A percentile compares a stretch with the other conserved stretches of the same genome.
Evolutionary conservation across 2,329 filamentous ascomycete genomes (phyloP).

Genomic region (Scleromitrula shiraiana): DNA sequence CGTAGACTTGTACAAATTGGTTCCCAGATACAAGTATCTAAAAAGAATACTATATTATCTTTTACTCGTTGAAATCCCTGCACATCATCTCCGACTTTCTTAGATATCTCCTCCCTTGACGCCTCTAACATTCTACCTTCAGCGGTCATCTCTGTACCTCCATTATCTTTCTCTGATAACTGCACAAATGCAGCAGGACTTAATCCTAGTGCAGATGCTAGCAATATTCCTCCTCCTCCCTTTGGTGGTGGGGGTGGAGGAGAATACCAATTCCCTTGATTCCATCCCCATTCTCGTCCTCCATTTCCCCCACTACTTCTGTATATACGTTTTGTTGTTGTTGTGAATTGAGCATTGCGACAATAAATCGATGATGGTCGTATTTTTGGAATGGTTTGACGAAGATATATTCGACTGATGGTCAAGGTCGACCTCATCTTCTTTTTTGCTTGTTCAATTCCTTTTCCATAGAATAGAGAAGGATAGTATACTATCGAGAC

Average conservation of each 20-base stretch:
- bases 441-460: conserved; percentile 1
- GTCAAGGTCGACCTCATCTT: conserved; percentile 39
- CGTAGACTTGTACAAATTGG: conserved; percentile 78
- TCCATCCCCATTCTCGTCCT: not conserved
- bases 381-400: conserved; percentile 27
- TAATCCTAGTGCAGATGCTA: conserved; percentile 30
- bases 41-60: conserved; percentile 53
- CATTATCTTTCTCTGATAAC: conserved; percentile 48
- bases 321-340: conserved; percentile 14
- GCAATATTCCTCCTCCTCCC: conserved; percentile 15
- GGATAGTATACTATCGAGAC: conserved; percentile 19
- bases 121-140: conserved; percentile 82
- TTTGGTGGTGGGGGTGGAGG: conserved; percentile 12
- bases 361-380: conserved; percentile 25
- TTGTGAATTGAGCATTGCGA: conserved; percentile 12
- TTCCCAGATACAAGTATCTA: conserved; percentile 72
- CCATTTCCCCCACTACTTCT: not conserved
- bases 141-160: conserved; percentile 54
- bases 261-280: conserved; percentile 13
- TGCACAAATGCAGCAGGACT: conserved; percentile 51
- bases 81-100: conserved; percentile 55
- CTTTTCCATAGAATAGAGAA: not conserved
- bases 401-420: conserved; percentile 39
- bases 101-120: conserved; percentile 69
- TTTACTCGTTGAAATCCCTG: conserved; percentile 49